Base-by-base conservation (phyloP, 192 early-diverging fungal genomes). In the Powellomyces hirtus region DNA sequence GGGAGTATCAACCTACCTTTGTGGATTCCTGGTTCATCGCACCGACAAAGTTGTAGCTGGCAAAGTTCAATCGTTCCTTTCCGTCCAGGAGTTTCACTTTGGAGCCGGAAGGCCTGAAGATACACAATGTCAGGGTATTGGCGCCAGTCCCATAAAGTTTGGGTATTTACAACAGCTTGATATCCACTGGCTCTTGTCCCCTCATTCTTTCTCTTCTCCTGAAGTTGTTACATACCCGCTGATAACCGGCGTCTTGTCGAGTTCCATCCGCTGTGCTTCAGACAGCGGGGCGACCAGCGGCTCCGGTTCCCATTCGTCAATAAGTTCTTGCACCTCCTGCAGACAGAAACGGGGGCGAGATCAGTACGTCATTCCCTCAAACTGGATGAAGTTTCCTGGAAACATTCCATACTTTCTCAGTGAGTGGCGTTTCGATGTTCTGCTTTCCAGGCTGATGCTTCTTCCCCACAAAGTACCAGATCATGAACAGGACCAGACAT, bases 241-340 rank as follows among this genome's bases (percentile, higher is more conserved):
- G 61, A 94, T 90, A 45, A 91, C 59, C 34, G 90, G 87, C 2
- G 86, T 80, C 80, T 86, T 91, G 38, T 92, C 92, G 22, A 98
- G 78, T 16, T 92, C 89, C 13, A 63, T 30, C 35, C 72, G 70
- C 59, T 81, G 79, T 55, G 86, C 83, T 7, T 87, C 88, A 33
- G 88, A 88, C 37, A 94, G 72, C 6, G 81, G 77, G 22, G 91
- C 86, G 18, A 93, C 91, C n/a, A 98, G 81, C 18, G 94, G 89
- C 78, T 98, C 96, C 4, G 96, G 95, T 64, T 88, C 89, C 96
- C 96, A 98, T 61, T 97, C 95, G 37, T 93, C 89, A 26, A 92
- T 86, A 14, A 97, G 84, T 65, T 98, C 95, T 76, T 97, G 90
- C 34, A 98, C 84, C 76, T 98, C 96, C 93, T 92, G 78, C 4